These are phyloP conservation scores for Meyerozyma sp. DNA, from an alignment of 1,139 yeast genomes.

Conservation along the genomic window DNA sequence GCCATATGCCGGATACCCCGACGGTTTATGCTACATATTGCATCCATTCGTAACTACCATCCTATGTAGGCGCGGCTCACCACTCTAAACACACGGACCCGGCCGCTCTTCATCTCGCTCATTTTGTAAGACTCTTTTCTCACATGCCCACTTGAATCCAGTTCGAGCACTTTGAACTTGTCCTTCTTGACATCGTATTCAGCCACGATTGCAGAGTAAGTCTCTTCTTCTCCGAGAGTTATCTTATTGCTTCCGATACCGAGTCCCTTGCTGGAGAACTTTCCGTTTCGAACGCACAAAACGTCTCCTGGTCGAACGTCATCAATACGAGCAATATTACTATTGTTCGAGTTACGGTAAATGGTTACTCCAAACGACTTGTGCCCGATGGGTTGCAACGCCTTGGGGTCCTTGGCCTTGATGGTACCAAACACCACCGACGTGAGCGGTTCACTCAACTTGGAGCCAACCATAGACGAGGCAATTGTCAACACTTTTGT, in stretches of 20 bases:
- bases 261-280: conserved; percentile 61
- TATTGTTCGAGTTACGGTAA: conserved; percentile 51
- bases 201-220: conserved; percentile 41
- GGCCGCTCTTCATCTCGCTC: conserved; percentile 72
- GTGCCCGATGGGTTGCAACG: conserved; percentile 51
- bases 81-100: conserved; percentile 68
- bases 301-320: conserved; percentile 82
- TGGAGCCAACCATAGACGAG: conserved; percentile 32
- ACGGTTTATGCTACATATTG: background rate
- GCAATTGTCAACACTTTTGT: conserved; percentile 38
- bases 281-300: conserved; percentile 67
- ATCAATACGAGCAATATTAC: conserved; percentile 53
- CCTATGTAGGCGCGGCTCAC: conserved; percentile 58
- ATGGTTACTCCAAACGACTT: conserved; percentile 71
- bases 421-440: conserved; percentile 20
- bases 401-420: conserved; percentile 3
- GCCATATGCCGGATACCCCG: background rate
- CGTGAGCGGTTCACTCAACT: conserved; percentile 13
- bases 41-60: conserved; percentile 32
- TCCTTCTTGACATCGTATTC: conserved; percentile 74
- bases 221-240: conserved; percentile 34
- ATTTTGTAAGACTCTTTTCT: conserved; percentile 61
- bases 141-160: conserved; percentile 48
- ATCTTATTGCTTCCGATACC: conserved; percentile 38
- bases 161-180: conserved; percentile 71